Conservation (phyloP, 2,329 filamentous ascomycete species). For the Neofusicoccum parvum region DNA sequence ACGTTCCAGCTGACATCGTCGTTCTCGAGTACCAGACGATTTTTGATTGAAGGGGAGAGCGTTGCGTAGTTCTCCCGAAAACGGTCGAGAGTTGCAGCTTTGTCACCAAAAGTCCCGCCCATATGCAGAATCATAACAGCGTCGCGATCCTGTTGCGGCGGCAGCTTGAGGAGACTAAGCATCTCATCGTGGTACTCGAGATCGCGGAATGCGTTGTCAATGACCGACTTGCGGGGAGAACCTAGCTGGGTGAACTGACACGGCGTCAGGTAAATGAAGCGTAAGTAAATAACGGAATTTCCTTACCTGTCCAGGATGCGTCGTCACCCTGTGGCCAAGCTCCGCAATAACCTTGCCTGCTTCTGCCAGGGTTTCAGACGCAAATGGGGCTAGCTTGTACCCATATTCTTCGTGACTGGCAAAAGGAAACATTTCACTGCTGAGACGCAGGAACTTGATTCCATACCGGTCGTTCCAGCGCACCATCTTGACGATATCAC, state of each 20-base stretch:
- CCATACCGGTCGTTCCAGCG: constrained; percentile 90
- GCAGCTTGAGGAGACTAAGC: constrained; percentile 74
- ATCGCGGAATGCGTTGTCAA: constrained; percentile 76
- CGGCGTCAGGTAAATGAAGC: neutral
- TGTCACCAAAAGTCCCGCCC: constrained; percentile 89
- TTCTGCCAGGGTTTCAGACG: constrained; percentile 73
- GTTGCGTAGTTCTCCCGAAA: constrained; percentile 74
- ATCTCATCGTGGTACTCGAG: constrained; percentile 87
- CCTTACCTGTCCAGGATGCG: constrained; percentile 78
- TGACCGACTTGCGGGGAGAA: constrained; percentile 76
- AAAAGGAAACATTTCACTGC: constrained; percentile 96
- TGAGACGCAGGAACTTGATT: constrained; percentile 90
- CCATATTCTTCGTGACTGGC: constrained; percentile 86
- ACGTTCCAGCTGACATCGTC: constrained; percentile 94
- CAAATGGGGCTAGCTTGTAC: constrained; percentile 82
- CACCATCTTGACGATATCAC: constrained; percentile 82
- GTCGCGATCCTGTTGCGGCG: constrained; percentile 76
- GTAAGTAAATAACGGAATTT: constrained; percentile 16
- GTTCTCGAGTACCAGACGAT: constrained; percentile 85
- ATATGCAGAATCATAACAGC: constrained; percentile 95
- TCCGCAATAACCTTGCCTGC: constrained; percentile 76
- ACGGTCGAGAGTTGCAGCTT: constrained; percentile 72
- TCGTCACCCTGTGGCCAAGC: constrained; percentile 82
- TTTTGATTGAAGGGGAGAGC: constrained; percentile 71
- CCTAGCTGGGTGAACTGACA: constrained; percentile 82